Conservation (phyloP, 192 early-diverging fungal species). For the Geranomyces michiganensis region DNA sequence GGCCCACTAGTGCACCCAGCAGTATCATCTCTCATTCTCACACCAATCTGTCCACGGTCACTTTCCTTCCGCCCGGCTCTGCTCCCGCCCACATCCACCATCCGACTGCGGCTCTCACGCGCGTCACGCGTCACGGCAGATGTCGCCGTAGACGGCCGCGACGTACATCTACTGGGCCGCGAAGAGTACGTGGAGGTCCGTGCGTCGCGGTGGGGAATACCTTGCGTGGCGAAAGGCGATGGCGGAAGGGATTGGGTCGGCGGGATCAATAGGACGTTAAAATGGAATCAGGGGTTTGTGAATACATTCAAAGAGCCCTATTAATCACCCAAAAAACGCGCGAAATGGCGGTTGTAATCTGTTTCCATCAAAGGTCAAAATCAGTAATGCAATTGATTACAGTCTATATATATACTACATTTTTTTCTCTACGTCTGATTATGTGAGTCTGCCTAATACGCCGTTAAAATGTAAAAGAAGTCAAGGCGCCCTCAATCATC, state of each 20-base stretch:
- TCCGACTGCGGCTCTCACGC: constrained; percentile 18
- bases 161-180: constrained; percentile 67
- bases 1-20: constrained; percentile 92
- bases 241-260: constrained; percentile 74
- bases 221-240: constrained; percentile 71
- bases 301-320: constrained; percentile 14
- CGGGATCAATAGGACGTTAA: constrained; percentile 83
- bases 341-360: no score
- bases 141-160: constrained; percentile 78
- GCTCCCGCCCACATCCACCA: constrained; percentile 56
- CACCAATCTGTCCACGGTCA: constrained; percentile 88
- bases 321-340: no score
- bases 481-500: background rate
- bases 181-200: constrained; percentile 68
- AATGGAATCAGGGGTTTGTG: constrained; percentile 82
- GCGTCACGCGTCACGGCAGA: constrained; percentile 58
- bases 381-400: no score
- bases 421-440: no score
- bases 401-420: no score
- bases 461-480: no score
- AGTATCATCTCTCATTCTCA: constrained; percentile 82
- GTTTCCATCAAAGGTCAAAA: no score
- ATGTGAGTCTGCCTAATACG: no score
- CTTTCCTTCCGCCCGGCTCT: constrained; percentile 69
- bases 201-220: constrained; percentile 75